These are phyloP conservation scores for Rhodofomes roseus DNA, from an alignment of 1,284 basidiomycete genomes.

Conservation along the genomic window DNA sequence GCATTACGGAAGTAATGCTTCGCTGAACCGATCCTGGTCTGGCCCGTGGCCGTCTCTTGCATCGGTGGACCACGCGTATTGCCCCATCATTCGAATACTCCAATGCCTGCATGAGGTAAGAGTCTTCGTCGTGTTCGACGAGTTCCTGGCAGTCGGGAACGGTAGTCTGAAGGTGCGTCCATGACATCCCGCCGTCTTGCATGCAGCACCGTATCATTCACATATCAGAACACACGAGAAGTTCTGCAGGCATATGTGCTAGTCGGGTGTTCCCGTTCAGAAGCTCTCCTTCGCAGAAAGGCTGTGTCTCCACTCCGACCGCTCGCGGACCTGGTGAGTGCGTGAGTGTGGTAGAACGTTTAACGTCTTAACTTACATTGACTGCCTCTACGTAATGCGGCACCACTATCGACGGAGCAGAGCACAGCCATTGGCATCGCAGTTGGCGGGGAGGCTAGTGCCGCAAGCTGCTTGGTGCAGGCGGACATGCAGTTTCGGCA, in stretches of 20 bases:
- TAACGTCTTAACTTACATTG: not conserved
- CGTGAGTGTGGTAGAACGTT: not conserved
- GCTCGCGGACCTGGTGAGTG: not conserved
- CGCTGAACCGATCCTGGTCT: not conserved
- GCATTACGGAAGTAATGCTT: not conserved
- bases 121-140: too few relatives aligned
- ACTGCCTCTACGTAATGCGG: not conserved
- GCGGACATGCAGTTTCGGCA: too few relatives aligned
- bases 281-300: not conserved
- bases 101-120: too few relatives aligned
- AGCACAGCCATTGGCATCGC: not conserved
- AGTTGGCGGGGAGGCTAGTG: not conserved
- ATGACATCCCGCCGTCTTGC: not conserved
- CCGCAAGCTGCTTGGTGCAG: too few relatives aligned
- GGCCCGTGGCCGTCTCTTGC: too few relatives aligned
- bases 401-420: not conserved
- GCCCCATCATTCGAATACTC: too few relatives aligned
- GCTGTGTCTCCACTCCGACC: not conserved
- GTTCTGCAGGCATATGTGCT: not conserved
- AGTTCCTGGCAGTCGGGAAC: too few relatives aligned
- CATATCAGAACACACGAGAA: not conserved
- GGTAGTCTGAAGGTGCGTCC: too few relatives aligned
- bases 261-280: not conserved
- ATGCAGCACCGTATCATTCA: not conserved
- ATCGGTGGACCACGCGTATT: too few relatives aligned